A percentile compares a stretch with the other conserved stretches of the same genome.
These are phyloP conservation scores for Colletotrichum aenigma DNA, from an alignment of 2,329 filamentous ascomycete genomes.

Conservation along the genomic window DNA sequence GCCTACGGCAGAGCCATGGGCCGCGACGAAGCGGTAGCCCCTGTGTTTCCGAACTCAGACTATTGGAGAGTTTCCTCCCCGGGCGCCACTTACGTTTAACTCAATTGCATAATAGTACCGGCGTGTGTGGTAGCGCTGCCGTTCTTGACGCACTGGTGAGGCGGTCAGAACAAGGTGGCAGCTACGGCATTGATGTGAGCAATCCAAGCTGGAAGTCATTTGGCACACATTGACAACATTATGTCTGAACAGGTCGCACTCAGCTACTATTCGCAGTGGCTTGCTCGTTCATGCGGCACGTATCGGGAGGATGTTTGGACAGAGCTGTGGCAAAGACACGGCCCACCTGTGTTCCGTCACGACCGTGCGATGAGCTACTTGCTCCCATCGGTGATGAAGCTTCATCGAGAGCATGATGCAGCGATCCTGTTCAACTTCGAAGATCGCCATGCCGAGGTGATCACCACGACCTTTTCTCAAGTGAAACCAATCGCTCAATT, in stretches of 20 bases:
- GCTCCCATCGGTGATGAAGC: slow-evolving; percentile 34
- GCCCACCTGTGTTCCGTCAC: slow-evolving; percentile 52
- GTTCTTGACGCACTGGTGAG: slow-evolving; percentile 45
- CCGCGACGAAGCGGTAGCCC: slow-evolving; percentile 27
- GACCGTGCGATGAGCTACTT: slow-evolving; percentile 51
- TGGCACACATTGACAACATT: neutral
- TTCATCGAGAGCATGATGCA: slow-evolving; percentile 39
- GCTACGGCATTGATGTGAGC: neutral
- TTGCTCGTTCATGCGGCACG: slow-evolving; percentile 38
- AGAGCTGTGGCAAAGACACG: slow-evolving; percentile 52
- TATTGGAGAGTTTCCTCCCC: slow-evolving; percentile 25
- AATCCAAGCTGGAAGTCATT: slow-evolving; percentile 7
- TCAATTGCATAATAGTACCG: slow-evolving; percentile 34
- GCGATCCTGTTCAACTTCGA: slow-evolving; percentile 50
- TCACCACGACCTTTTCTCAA: slow-evolving; percentile 31
- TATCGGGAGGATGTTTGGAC: slow-evolving; percentile 32
- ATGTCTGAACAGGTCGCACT: slow-evolving; percentile 30
- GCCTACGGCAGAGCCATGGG: slow-evolving; percentile 49
- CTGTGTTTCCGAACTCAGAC: slow-evolving; percentile 33
- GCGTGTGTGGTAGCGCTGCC: slow-evolving; percentile 40
- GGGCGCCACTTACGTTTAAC: too few species aligned
- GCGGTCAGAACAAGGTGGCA: slow-evolving; percentile 35
- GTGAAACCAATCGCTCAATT: slow-evolving; percentile 48
- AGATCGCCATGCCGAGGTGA: neutral
- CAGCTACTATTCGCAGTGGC: slow-evolving; percentile 47